Evolutionary conservation across 164 flowering plant genomes (phyloP), one percentile per base, ranked within the genome.

Genomic region (Berberis vulgaris): DNA sequence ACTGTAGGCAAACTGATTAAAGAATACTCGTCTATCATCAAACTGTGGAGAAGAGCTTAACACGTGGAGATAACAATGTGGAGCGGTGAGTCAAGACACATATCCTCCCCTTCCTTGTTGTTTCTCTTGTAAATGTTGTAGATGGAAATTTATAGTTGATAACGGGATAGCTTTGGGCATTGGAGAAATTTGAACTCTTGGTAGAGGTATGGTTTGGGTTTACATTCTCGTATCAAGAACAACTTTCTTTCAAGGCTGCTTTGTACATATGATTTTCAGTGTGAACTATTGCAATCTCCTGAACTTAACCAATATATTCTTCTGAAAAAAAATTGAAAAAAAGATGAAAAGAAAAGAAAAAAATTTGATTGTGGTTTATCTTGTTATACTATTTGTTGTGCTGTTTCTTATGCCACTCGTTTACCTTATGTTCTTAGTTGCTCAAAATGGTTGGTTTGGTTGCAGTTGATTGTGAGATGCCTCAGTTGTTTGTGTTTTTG

Each of bases 71-170:
- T 6, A 8, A 45, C 40, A 54, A 39, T 26, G 5, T 26, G 68
- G 43, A 41, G 49, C 50, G 54, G 6, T 49, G 13, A 57, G 39
- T 44, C 47, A 49, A 44, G 59, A 13, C 60, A 45, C 40, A 26
- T 26, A 13, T 62, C 39, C 61, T 49, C 45, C 3, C 63, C 59
- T 65, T 59, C 71, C 45, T 4, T 63, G 26, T 61, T 65, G 65
- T 75, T 76, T 76, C 72, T 65, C 69, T 12, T 86, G 91, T 81
- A 83, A 77, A 84, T 83, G 65, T 59, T 82, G 87, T 86, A 83
- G 80, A 84, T 80, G 77, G 69, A 67, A 64, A 68, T 65, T 75
- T 62, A 47, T 42, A 12, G 57, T 67, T 70, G 52, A 69, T 7
- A 60, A 57, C 49, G 57, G 46, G 62, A 12, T 56, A 46, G 67